phyloP scores from a whole-genome alignment of 164 flowering plant genomes.

The Aristolochia contorta region DNA sequence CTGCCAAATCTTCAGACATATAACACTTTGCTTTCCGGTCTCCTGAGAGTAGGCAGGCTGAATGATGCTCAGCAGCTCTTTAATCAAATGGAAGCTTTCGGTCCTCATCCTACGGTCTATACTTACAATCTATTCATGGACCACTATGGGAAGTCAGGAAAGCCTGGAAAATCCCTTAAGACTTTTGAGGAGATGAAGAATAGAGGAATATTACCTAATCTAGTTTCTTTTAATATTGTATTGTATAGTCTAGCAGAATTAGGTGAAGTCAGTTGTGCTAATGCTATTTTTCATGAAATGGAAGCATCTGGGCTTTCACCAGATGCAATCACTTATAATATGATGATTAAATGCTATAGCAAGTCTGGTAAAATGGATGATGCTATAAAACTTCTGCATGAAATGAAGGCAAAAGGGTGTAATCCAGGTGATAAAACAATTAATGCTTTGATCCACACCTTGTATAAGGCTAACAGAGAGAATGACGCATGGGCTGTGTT shows the following conservation, averaged over 20 bases:
- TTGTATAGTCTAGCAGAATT: constrained; percentile 64
- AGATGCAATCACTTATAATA: constrained; percentile 83
- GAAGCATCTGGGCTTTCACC: constrained; percentile 54
- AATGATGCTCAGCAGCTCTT: constrained; percentile 54
- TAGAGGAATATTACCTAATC: constrained; percentile 65
- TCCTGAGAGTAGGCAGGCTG: constrained; percentile 45
- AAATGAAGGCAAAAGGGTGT: constrained; percentile 54
- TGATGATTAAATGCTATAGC: constrained; percentile 90
- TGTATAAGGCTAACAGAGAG: constrained; percentile 66
- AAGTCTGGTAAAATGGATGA: constrained; percentile 69
- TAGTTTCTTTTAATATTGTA: constrained; percentile 79
- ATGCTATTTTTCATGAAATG: constrained; percentile 44
- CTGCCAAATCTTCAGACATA: constrained; percentile 71
- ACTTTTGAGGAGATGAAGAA: constrained; percentile 67
- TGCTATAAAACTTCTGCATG: constrained; percentile 50
- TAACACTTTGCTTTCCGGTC: constrained; percentile 73
- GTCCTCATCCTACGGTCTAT: constrained; percentile 51
- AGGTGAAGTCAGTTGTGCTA: constrained; percentile 60
- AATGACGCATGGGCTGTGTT: constrained; percentile 85
- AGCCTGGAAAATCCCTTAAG: constrained; percentile 54
- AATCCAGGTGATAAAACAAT: constrained; percentile 55
- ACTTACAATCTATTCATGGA: constrained; percentile 81
- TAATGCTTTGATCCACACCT: constrained; percentile 67
- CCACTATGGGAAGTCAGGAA: constrained; percentile 74
- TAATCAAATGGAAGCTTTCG: constrained; percentile 36